Conservation (phyloP, 805 yeast species). For the Kazachstania martiniae region DNA sequence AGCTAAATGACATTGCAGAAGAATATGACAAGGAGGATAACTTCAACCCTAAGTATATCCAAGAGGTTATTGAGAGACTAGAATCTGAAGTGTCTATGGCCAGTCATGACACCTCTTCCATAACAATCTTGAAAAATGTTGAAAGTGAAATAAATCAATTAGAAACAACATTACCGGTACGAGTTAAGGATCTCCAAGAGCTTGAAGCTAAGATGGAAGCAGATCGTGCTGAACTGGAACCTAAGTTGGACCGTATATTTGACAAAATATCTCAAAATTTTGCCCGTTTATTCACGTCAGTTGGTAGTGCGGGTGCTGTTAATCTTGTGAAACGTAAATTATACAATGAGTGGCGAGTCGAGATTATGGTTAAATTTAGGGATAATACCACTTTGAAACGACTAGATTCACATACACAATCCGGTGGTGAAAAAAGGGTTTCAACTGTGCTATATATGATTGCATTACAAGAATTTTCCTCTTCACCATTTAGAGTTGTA, state of each 20-base stretch:
- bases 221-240: constrained; percentile 47
- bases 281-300: constrained; percentile 51
- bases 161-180: constrained; percentile 14
- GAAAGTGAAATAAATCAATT: constrained; percentile 17
- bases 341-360: constrained; percentile 73
- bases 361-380: constrained; percentile 78
- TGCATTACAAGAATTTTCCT: constrained; percentile 79
- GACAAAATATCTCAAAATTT: constrained; percentile 51
- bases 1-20: constrained; percentile 32
- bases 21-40: constrained; percentile 27
- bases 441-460: constrained; percentile 85
- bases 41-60: constrained; percentile 32
- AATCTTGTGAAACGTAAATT: constrained; percentile 35
- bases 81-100: constrained; percentile 35
- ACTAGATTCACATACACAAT: constrained; percentile 79
- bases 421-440: constrained; percentile 97
- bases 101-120: constrained; percentile 31
- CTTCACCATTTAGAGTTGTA: constrained; percentile 87
- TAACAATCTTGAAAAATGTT: constrained; percentile 25
- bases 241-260: constrained; percentile 44
- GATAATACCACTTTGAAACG: constrained; percentile 59
- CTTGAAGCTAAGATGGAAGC: constrained; percentile 30
- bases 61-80: constrained; percentile 33
- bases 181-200: constrained; percentile 11
- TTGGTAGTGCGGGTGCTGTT: constrained; percentile 85